Evolutionary conservation across 192 early-diverging fungal species (phyloP).

Genomic region (Rhizophagus clarus): DNA sequence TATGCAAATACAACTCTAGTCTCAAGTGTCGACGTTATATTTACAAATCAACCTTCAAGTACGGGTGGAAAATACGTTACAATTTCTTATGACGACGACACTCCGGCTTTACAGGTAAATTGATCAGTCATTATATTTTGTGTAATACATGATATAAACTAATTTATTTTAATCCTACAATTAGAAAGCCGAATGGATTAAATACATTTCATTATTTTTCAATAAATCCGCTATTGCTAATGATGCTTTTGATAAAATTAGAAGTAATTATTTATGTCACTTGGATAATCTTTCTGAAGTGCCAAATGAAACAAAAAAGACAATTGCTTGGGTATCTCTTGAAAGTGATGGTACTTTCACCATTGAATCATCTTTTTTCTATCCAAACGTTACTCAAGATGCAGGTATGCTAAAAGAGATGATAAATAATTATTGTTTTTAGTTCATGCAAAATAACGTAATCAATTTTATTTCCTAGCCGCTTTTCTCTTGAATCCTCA

Average conservation of each 20-base stretch:
- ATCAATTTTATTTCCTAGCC: not conserved
- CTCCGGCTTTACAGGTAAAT: not conserved
- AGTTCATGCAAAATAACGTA: no score
- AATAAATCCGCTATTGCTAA: not conserved
- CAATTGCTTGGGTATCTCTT: constrained; percentile 28
- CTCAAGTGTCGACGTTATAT: not conserved
- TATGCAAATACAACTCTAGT: not conserved
- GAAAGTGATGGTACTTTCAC: not conserved
- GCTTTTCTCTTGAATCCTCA: not conserved
- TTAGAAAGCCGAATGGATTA: constrained; percentile 32
- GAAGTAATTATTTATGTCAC: constrained; percentile 20
- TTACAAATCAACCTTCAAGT: not conserved
- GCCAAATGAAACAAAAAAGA: not conserved
- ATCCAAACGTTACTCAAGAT: constrained; percentile 1
- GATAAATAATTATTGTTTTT: not conserved
- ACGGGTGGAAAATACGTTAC: not conserved
- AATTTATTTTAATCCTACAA: not conserved
- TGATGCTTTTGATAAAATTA: not conserved
- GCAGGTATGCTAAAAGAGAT: not conserved
- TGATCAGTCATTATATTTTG: not conserved
- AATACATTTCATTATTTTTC: constrained; percentile 22
- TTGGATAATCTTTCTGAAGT: constrained; percentile 7
- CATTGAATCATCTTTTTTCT: not conserved
- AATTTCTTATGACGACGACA: not conserved
- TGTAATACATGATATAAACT: not conserved